Evolutionary conservation across 1,284 basidiomycete species (phyloP), one percentile per base, ranked within the genome.

Genomic region (Heterobasidion parviporum): DNA sequence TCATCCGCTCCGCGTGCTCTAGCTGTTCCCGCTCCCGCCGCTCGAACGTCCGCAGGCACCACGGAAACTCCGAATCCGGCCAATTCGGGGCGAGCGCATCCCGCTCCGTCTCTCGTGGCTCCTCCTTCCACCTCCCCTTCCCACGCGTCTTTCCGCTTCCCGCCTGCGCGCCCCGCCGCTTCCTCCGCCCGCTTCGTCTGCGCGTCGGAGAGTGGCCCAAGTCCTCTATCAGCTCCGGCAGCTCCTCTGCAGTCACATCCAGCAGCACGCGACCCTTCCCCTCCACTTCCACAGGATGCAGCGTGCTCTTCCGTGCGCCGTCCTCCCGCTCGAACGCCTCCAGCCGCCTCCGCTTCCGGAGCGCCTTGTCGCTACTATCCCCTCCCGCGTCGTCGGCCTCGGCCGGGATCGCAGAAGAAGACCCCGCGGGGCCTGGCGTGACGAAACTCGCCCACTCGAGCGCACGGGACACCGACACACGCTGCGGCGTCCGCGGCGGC

Each of bases 41-140:
- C 65, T 85, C 79, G 59, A 80, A 75, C 16, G 69, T 71, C 53
- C 83, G 73, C 60, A 84, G 64, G 52, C 77, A 75, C 89, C 89
- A 92, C 15, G 89, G 89, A 62, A 89, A 89, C 64, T 82, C 80
- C 12, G 73, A 61, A 63, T 92, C 89, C 8, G 83, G 81, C 89
- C 89, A 92, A 64, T 87, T 83, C 8, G 87, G 85, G 55, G 69
- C 75, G 12, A 63, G 62, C 46, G 44, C 10, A 44, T 36, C 12
- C 41, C 54, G 47, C 44, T 45, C 50, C 15, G 18, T 3, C 47
- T 51, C 33, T 59, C 53, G 8, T 55, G 46, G 10, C 53, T 53
- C 47, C 35, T 55, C 54, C 34, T 50, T 33, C 43, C 47, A 18
- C 38, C 56, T 52, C 34, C 51, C 43, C 33, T 54, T 44, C 18